These are phyloP conservation scores for Hanseniaspora uvarum DNA, from an alignment of 1,139 yeast species.

Conservation along the genomic window DNA sequence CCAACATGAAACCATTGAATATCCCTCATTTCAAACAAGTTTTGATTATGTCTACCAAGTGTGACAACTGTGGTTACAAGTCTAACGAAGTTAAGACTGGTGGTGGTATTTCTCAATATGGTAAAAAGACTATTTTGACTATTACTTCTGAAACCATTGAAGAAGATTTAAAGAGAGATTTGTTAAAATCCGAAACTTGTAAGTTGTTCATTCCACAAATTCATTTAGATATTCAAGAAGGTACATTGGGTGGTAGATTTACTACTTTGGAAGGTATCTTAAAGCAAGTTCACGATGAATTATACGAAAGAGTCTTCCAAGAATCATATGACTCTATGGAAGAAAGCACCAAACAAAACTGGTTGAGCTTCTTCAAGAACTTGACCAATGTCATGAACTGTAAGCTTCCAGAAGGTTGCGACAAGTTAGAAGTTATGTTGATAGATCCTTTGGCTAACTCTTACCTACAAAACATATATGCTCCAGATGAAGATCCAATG, in stretches of 20 bases:
- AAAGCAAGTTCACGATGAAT: constrained; percentile 79
- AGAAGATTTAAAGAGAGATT: constrained; percentile 89
- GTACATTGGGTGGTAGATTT: constrained; percentile 95
- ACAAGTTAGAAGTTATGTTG: constrained; percentile 72
- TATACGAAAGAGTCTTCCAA: constrained; percentile 72
- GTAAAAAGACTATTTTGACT: constrained; percentile 59
- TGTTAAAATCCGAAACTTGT: constrained; percentile 89
- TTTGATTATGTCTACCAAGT: constrained; percentile 87
- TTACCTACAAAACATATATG: constrained; percentile 91
- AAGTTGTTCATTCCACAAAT: constrained; percentile 78
- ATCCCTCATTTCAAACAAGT: constrained; percentile 98
- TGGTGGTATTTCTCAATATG: constrained; percentile 85
- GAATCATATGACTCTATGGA: constrained; percentile 92
- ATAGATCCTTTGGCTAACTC: constrained; percentile 93
- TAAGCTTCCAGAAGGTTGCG: constrained; percentile 33
- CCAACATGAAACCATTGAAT: constrained; percentile 93
- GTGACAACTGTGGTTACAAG: constrained; percentile 89
- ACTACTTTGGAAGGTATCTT: constrained; percentile 92
- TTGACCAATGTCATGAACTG: constrained; percentile 80
- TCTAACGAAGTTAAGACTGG: constrained; percentile 98
- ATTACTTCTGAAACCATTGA: constrained; percentile 56
- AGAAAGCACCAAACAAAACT: constrained; percentile 57
- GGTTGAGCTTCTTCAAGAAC: constrained; percentile 69
- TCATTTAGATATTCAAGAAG: constrained; percentile 82
- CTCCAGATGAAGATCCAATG: constrained; percentile 96